Evolutionary conservation across 2,329 filamentous ascomycete species (phyloP).

Genomic region (Ophiostoma sp.): DNA sequence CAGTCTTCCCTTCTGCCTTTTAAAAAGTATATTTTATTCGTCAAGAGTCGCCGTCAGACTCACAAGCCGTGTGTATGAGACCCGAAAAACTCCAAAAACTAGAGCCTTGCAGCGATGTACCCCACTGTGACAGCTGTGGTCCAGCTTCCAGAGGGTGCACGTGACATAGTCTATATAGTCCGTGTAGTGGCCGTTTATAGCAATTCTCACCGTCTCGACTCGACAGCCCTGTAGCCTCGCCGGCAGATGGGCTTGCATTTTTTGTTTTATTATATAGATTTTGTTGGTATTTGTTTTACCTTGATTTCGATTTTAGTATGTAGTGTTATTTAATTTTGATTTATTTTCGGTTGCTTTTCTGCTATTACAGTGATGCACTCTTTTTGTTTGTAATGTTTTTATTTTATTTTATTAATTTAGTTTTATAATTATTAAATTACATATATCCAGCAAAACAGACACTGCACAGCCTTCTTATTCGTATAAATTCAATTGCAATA

Average conservation of each 20-base stretch:
- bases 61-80: neutral
- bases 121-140: conserved; percentile 10
- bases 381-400: neutral
- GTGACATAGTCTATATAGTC: conserved; percentile 6
- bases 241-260: neutral
- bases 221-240: conserved; percentile 12
- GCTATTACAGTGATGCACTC: too few species aligned
- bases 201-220: neutral
- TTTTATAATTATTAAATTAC: neutral
- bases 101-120: conserved; percentile 18
- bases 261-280: neutral
- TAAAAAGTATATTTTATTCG: neutral
- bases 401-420: neutral
- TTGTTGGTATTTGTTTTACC: neutral
- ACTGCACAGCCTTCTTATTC: neutral
- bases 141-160: conserved; percentile 2
- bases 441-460: too few species aligned
- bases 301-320: too few species aligned
- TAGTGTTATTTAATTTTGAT: too few species aligned
- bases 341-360: too few species aligned
- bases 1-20: conserved; percentile 6
- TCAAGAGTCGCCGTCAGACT: neutral
- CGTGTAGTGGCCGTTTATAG: neutral
- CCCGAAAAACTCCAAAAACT: neutral
- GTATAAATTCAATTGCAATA: neutral